Base-by-base conservation (phyloP, 345 rosid genomes). In the Trapa incisa region DNA sequence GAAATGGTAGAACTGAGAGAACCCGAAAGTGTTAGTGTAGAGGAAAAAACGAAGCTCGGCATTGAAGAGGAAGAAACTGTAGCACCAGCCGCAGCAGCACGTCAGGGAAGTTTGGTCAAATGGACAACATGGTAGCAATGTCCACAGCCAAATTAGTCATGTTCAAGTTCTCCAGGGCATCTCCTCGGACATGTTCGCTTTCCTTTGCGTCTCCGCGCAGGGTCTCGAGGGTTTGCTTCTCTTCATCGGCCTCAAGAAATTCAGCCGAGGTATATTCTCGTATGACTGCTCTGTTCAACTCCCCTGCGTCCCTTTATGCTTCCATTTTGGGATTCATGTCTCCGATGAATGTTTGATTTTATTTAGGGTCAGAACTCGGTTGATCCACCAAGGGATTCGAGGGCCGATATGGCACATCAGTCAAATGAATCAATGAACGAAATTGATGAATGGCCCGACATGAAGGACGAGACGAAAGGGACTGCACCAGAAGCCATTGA, bases 171-270 rank as follows among this genome's bases (percentile, higher is more conserved):
- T 62, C 80, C 0, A 76, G 41, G 37, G 66, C 76, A 7, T 73
- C 77, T 54, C 75, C 72, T 16, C 63, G 7, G 41, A 17, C 74
- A 5, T 29, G 67, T 14, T 65, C 22, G 2, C 47, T 57, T 7
- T 29, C 72, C 29, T 57, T 65, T 15, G 43, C 58, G 36, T 64
- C 74, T 10, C 1, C 77, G 47, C 41, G 17, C 43, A 79, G 68
- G 53, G 56, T 75, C 69, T 75, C 78, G 7, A 68, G 81, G 41
- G 68, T 76, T 65, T 76, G 71, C 75, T 77, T 80, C 75, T 38
- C 74, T n/a, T 38, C 80, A 47, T 60, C 71, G 57, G 75, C 81
- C 39, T 75, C 84, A 66, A 73, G 72, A 62, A 57, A 69, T 43
- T 68, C 60, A 13, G 48, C 69, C 68, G 72, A 73, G 75, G 50